Percentiles rank a stretch among this genome's conserved stretches.
Evolutionary conservation across 805 yeast genomes (phyloP).

Genomic region (Wickerhamomyces queroliae): DNA sequence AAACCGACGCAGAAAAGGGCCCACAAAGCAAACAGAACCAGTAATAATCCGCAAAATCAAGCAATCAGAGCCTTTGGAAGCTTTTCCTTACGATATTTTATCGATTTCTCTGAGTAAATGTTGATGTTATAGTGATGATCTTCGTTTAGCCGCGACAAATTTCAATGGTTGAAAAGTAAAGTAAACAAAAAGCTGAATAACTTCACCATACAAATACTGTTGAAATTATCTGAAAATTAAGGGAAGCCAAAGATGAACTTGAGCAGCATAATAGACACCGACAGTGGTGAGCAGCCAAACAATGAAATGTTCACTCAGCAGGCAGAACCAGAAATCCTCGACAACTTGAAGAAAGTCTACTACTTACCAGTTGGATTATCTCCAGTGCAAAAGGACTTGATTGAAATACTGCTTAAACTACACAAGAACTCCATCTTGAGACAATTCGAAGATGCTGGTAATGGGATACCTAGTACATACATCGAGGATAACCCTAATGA

Average conservation of each 20-base stretch:
- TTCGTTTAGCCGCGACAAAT: neutral
- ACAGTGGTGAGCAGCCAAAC: neutral
- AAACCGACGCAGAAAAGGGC: no score
- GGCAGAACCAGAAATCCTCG: neutral
- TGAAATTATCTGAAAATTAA: neutral
- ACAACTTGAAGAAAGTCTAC: conserved; percentile 3
- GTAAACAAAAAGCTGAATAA: no score
- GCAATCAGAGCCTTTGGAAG: no score
- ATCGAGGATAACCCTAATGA: neutral
- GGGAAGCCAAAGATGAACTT: neutral
- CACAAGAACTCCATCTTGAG: conserved; percentile 30
- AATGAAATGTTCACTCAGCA: no score
- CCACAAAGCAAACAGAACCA: no score
- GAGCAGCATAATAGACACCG: no score
- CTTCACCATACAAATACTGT: no score
- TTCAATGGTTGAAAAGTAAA: neutral
- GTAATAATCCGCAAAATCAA: no score
- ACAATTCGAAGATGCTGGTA: conserved; percentile 8
- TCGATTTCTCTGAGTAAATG: no score
- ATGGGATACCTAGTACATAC: conserved; percentile 1
- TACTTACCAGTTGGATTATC: conserved; percentile 40
- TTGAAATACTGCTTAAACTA: conserved; percentile 36
- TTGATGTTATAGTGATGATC: neutral
- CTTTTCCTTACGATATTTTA: no score
- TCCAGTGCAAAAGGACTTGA: conserved; percentile 35